A percentile compares a stretch with the other conserved stretches of the same genome.
Conservation (phyloP, 192 early-diverging fungal species). For the Mortierella alpina region DNA sequence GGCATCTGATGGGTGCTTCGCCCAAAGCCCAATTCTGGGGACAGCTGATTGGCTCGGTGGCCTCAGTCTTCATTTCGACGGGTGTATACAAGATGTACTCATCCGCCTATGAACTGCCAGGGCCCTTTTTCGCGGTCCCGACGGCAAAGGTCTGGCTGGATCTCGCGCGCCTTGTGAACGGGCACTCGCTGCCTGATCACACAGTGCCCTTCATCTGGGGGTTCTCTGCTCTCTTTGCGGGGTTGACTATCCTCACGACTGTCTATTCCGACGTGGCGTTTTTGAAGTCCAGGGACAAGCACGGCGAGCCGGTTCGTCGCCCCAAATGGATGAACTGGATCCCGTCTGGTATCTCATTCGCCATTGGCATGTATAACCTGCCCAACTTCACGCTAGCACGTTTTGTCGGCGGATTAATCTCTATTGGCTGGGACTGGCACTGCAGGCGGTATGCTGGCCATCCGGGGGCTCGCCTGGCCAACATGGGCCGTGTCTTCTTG, state of each 20-base stretch:
- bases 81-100: slow-evolving; percentile 78
- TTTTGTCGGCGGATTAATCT: slow-evolving; percentile 68
- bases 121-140: slow-evolving; percentile 74
- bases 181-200: slow-evolving; percentile 74
- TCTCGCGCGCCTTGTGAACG: slow-evolving; percentile 81
- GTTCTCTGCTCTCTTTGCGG: slow-evolving; percentile 67
- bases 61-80: slow-evolving; percentile 75
- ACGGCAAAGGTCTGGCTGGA: slow-evolving; percentile 85
- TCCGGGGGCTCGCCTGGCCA: slow-evolving; percentile 32
- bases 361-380: slow-evolving; percentile 84
- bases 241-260: slow-evolving; percentile 52
- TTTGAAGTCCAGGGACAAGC: slow-evolving; percentile 15
- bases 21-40: slow-evolving; percentile 88
- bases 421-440: slow-evolving; percentile 60
- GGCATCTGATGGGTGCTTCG: slow-evolving; percentile 83
- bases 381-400: slow-evolving; percentile 81
- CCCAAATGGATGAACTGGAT: slow-evolving; percentile 61
- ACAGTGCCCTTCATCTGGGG: slow-evolving; percentile 68
- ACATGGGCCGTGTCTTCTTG: slow-evolving; percentile 67
- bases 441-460: slow-evolving; percentile 34
- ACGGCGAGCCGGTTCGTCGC: slow-evolving; percentile 25
- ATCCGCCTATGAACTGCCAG: slow-evolving; percentile 75
- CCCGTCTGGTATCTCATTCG: slow-evolving; percentile 82
- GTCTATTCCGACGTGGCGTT: slow-evolving; percentile 41
- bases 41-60: slow-evolving; percentile 82